Conservation (phyloP, 2,329 filamentous ascomycete genomes). For the Aspergillus quadricinctus region DNA sequence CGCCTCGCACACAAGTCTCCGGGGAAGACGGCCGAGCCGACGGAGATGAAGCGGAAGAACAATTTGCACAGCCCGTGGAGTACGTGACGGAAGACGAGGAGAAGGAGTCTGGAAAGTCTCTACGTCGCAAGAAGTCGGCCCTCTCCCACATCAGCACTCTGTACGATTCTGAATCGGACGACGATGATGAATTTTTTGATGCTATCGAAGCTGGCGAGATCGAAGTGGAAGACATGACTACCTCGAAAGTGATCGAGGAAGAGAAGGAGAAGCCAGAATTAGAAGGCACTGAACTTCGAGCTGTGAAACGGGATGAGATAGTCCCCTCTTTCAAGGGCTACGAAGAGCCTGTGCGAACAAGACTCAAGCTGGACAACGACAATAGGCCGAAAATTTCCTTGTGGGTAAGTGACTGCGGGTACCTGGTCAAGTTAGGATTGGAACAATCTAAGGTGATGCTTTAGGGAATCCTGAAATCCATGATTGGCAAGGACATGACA, state of each 20-base stretch:
- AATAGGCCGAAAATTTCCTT: slow-evolving; percentile 90
- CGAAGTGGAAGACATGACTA: slow-evolving; percentile 60
- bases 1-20: slow-evolving; percentile 28
- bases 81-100: slow-evolving; percentile 7
- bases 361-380: slow-evolving; percentile 84
- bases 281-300: slow-evolving; percentile 40
- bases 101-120: slow-evolving; percentile 11
- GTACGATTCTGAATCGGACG: slow-evolving; percentile 71
- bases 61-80: slow-evolving; percentile 8
- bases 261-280: slow-evolving; percentile 45
- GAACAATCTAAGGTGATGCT: background rate
- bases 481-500: slow-evolving; percentile 99
- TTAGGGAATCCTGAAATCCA: slow-evolving; percentile 92
- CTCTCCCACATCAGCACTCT: slow-evolving; percentile 68
- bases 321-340: slow-evolving; percentile 80
- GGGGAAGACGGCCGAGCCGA: slow-evolving; percentile 31
- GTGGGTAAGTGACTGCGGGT: slow-evolving; percentile 63
- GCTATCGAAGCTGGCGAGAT: slow-evolving; percentile 91
- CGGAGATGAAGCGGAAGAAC: slow-evolving; percentile 32
- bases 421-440: background rate
- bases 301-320: slow-evolving; percentile 59
- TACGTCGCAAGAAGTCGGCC: slow-evolving; percentile 59
- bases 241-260: slow-evolving; percentile 39
- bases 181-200: slow-evolving; percentile 89
- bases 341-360: slow-evolving; percentile 76